Evolutionary conservation across 2,329 filamentous ascomycete species (phyloP), one percentile per base, ranked within the genome.

Genomic region (Penicillium brevicompactum): DNA sequence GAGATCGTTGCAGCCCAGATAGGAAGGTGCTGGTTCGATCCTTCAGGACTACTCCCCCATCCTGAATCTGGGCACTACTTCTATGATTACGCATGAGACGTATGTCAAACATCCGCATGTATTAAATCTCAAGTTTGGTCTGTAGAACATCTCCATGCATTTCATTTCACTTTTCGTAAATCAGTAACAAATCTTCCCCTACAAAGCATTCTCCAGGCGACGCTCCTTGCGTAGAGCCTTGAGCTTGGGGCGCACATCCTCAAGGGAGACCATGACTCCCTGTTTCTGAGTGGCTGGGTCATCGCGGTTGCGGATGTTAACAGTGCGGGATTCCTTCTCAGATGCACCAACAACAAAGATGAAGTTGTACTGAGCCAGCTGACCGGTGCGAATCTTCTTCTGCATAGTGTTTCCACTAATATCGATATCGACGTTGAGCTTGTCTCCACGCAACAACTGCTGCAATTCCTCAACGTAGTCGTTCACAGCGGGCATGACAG

Each of bases 301-400:
- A 64, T 88, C 85, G 49, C 85, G 77, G 70, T 87, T 87, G 41
- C 85, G 78, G 64, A 87, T 84, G 68, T 87, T 88, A 58, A 87
- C 84, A 4, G 81, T 79, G 55, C 82, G 76, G 18, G 74, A 75
- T 60, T 86, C 80, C 70, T 80, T 82, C 74, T 88, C 85, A 66
- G 84, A 76, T 3, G 83, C 84, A 54, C 85, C 85, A 16, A 88
- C 84, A 34, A 88, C 85, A 49, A 81, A 79, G 51, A 80, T 80
- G 61, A 81, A 80, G 66, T 81, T 81, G 63, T 80, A 81, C 64
- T 79, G 75, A 7, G 73, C 68, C 55, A 80, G 53, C 59, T 81
- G 79, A 16, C 75, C 79, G 22, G 62, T 78, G n/a, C 77, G 73
- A 55, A 81, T 80, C 69, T 81, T 81, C 75, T 81, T 81, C 59